Evolutionary conservation across 345 rosid species (phyloP), one percentile per base, ranked within the genome.

Genomic region (Arabis alpina): DNA sequence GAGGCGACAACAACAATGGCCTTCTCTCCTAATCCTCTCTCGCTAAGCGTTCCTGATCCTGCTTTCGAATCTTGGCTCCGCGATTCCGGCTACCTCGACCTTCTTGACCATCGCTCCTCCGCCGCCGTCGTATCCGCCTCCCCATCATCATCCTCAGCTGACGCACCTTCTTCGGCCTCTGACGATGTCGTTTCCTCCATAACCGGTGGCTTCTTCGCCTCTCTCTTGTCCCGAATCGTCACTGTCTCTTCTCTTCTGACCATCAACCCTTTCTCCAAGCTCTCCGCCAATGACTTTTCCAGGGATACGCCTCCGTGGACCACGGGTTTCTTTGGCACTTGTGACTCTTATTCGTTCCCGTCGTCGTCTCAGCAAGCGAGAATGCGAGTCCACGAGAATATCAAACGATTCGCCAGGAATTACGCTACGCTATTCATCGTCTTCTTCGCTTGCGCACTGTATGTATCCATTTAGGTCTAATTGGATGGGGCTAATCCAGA

Each of bases 41-140:
- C 98, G 12, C 83, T 89, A 3, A 84, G 84, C 84, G 85, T 89
- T 2, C 88, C 95, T 0, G 95, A 94, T 75, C 79, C 90, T 5
- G 85, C 88, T 54, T 86, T 94, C 83, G 95, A 94, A 54, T 81
- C 96, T 28, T 94, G 99, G 97, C 95, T 93, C 53, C 96, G 98
- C 2, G 98, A 91, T 75, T 86, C 95, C 78, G 97, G 97, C 86
- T 89, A 91, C 82, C 96, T 93, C 52, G 93, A 93, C 77, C 57
- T 93, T 59, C 91, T 91, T 81, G 72, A 91, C 83, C 85, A 85
- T 27, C 85, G 77, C 32, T 64, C 84, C 49, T 78, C 87, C 57
- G 77, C 86, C 13, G 2, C 82, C 11, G 73, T 85, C 25, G 68
- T 83, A 13, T 61, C 89, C 23, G 1, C 80, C 3, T n/a, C 82